These are phyloP conservation scores for Talaromyces wortmannii DNA, from an alignment of 495 filamentous ascomycete species.

Conservation along the genomic window DNA sequence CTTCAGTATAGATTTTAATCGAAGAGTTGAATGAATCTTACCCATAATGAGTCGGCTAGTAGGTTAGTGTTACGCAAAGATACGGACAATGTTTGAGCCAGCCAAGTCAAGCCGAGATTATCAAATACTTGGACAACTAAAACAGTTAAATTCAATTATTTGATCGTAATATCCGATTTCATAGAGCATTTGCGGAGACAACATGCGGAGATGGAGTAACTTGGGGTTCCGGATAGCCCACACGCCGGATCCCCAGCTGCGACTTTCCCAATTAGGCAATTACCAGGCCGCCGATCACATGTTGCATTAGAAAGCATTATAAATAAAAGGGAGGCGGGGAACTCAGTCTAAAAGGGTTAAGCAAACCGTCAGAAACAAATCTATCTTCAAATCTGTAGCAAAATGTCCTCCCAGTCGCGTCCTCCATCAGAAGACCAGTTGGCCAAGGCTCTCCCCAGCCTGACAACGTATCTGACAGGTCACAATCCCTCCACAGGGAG, in stretches of 20 bases:
- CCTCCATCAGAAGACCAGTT: constrained; percentile 8
- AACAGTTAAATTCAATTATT: no score
- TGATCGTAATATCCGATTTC: neutral
- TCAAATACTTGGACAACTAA: no score
- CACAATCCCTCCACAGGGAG: constrained; percentile 24
- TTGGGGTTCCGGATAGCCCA: neutral
- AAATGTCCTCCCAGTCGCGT: neutral
- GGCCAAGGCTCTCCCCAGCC: constrained; percentile 18
- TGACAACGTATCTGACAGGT: constrained; percentile 31
- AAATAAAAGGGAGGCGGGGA: neutral
- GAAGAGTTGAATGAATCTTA: neutral
- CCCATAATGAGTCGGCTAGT: no score
- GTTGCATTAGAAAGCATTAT: neutral
- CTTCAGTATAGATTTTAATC: no score
- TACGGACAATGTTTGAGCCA: no score
- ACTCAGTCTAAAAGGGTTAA: neutral
- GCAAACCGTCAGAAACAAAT: neutral
- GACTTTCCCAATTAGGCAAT: neutral
- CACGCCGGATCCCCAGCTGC: neutral
- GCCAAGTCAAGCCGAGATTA: no score
- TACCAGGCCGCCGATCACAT: neutral
- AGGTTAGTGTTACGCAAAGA: no score
- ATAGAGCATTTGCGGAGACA: neutral
- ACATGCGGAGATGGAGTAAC: neutral
- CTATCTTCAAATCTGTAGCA: neutral